Evolutionary conservation across 1,139 yeast genomes (phyloP), one percentile per base, ranked within the genome.

Genomic region (Pichia sp.): DNA sequence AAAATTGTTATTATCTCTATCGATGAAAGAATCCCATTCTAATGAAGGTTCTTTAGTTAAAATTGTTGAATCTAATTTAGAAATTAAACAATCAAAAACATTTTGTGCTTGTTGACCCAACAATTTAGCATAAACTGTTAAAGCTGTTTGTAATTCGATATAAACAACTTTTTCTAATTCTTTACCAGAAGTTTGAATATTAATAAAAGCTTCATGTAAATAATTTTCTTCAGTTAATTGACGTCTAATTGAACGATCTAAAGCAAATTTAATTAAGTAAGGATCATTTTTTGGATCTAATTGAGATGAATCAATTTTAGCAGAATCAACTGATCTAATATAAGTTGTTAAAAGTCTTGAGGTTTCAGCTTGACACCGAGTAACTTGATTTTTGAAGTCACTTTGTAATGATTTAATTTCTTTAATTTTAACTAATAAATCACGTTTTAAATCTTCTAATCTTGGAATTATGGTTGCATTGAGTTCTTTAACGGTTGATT

Each of bases 121-220:
- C 28, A 80, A 61, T 47, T 76, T 77, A 27, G 93, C 83, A 63
- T 81, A 89, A 36, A 73, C 74, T 9, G 81, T 75, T 49, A 88
- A 62, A 29, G 93, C 87, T 53, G 78, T 80, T 64, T 89, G 97
- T 40, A 91, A 69, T 59, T 89, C 96, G 60, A 79, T 71, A 31
- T 84, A 87, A 19, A 91, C 93, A 47, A 87, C 91, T 50, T 82
- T 78, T 62, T 89, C 97, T 51, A 93, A 72, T 57, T 88, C 93
- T 46, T 83, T 79, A 35, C 95, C 96, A 1, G 95, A 84, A 31
- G 77, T 76, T 64, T 91, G 96, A 51, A 89, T 70, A 62, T 91
- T 89, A 50, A 80, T 72, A 58, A 76, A 89, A 0, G 97, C 96
- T 57, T 88, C 95, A 54, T 86, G 84, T 40, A 91, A 69, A 54